Evolutionary conservation across 2,329 filamentous ascomycete genomes (phyloP), one percentile per base, ranked within the genome.

Genomic region (Penicillium psychrosexuale): DNA sequence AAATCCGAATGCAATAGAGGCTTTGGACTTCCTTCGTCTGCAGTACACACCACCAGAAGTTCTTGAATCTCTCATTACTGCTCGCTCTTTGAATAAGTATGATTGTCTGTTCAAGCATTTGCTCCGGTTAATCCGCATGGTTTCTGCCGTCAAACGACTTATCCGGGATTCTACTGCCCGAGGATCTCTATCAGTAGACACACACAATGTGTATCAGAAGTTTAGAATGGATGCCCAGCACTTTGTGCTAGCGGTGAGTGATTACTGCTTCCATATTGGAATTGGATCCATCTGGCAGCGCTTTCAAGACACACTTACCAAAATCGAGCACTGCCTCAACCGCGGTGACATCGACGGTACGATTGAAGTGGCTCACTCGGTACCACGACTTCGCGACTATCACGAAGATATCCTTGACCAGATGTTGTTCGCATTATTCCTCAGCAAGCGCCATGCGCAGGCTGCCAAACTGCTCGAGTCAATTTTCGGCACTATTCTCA

Each of bases 11-110:
- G 88, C 87, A 0, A 81, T 97, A 17, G 86, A 93, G 68, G 94
- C 94, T 0, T 79, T 97, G n/a, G 94, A 97, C 72, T 97, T 99
- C 66, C 78, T 99, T 15, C 85, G 90, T 1, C 77, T 99, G 8
- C 88, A 91, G 43, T 97, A 97, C 73, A 89, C 87, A 38, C 81
- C 91, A 0, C 88, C 91, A 0, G 72, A 82, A 0, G 84, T 90
- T 1, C 77, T 97, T 0, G 80, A 86, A 38, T 79, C 85, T 0
- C 81, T 97, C 58, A 86, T 99, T 39, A 91, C 90, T 0, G 79
- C 84, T 0, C 71, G 79, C 0, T 82, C 87, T 1, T 75, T 97
- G 11, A 77, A 85, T 51, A 91, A 91, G 63, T 97, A 97, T 66
- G 94, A 97, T 69, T 80, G 81, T 44, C 82, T 97, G 34, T 97